These are phyloP conservation scores for Colletotrichum sp. DNA, from an alignment of 2,329 filamentous ascomycete genomes.

Conservation along the genomic window DNA sequence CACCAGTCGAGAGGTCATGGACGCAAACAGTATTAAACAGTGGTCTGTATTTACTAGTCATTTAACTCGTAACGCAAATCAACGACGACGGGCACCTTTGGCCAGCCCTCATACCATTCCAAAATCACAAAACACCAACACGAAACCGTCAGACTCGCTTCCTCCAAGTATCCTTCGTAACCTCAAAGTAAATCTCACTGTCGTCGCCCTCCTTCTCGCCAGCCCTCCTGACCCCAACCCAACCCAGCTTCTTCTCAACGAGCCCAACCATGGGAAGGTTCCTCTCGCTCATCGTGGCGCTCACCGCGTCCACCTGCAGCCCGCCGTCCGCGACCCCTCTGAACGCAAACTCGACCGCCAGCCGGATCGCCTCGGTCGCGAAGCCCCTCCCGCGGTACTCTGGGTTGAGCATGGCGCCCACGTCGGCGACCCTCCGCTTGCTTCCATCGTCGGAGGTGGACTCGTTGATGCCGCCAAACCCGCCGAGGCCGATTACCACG, in stretches of 20 bases:
- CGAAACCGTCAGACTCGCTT: not conserved
- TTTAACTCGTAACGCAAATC: not conserved
- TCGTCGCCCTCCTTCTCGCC: not conserved
- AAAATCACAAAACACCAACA: not conserved
- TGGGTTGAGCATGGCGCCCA: slow-evolving; percentile 29
- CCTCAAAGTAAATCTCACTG: slow-evolving; percentile 29
- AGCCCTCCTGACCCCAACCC: slow-evolving; percentile 17
- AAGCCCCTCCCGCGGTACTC: slow-evolving; percentile 27
- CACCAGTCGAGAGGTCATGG: not conserved
- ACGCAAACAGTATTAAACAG: not conserved
- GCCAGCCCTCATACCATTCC: not conserved
- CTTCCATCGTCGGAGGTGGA: slow-evolving; percentile 10
- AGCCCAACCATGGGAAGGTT: slow-evolving; percentile 29
- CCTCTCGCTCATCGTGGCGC: slow-evolving; percentile 25
- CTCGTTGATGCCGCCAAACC: slow-evolving; percentile 32
- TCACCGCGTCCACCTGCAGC: slow-evolving; percentile 30
- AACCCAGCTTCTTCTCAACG: slow-evolving; percentile 26
- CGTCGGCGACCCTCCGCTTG: slow-evolving; percentile 28
- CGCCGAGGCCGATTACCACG: slow-evolving; percentile 29
- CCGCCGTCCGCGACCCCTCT: slow-evolving; percentile 24
- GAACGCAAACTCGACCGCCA: slow-evolving; percentile 32
- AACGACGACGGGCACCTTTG: not conserved
- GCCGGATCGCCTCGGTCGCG: slow-evolving; percentile 28
- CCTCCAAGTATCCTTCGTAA: slow-evolving; percentile 24
- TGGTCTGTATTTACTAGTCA: not conserved